These are phyloP conservation scores for Mucuna pruriens DNA, from an alignment of 306 rosid species.

Conservation along the genomic window DNA sequence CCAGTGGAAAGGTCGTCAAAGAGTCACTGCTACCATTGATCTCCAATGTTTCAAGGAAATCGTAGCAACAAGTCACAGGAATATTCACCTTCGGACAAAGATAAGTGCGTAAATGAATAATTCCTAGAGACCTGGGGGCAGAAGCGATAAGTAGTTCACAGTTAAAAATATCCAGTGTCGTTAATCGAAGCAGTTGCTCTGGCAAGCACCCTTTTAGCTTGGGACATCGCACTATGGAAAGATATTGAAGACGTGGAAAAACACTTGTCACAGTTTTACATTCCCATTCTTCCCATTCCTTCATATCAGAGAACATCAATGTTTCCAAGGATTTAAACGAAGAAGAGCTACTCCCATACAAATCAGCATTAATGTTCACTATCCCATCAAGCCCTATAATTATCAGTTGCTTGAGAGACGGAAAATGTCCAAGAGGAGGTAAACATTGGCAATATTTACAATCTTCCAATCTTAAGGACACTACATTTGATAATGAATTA, in stretches of 20 bases:
- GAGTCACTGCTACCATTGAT: neutral
- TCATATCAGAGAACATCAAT: neutral
- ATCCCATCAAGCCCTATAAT: neutral
- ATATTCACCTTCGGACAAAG: neutral
- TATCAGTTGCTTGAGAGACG: neutral
- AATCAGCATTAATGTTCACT: neutral
- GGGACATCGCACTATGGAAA: neutral
- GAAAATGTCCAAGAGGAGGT: conserved; percentile 26
- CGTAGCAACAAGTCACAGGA: neutral
- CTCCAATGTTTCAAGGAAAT: neutral
- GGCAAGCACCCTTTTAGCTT: conserved; percentile 12
- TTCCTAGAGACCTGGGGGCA: neutral
- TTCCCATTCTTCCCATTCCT: conserved; percentile 13
- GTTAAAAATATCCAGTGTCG: neutral
- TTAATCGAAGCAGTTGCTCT: neutral
- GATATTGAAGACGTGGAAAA: conserved; percentile 10
- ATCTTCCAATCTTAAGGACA: neutral
- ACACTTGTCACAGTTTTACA: neutral
- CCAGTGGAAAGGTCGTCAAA: neutral
- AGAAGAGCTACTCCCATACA: neutral
- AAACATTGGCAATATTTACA: neutral
- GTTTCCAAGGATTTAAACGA: neutral
- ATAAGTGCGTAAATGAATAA: neutral
- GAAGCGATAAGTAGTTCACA: neutral
- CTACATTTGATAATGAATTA: conserved; percentile 14